Percentiles rank a stretch among this genome's conserved stretches.
Conservation (phyloP, 306 rosid species). For the Quercus robur region DNA sequence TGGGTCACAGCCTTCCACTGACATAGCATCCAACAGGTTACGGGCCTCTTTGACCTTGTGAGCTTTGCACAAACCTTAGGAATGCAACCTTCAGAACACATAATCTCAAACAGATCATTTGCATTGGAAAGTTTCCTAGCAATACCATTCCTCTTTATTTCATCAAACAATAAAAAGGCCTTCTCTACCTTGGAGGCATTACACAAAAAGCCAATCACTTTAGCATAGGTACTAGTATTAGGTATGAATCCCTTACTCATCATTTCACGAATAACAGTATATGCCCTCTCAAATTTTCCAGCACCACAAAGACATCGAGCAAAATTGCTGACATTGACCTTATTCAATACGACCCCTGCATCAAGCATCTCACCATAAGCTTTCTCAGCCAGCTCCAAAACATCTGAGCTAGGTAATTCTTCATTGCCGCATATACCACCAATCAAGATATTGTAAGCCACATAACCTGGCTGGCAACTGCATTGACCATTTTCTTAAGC, state of each 20-base stretch:
- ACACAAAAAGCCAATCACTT: slow-evolving; percentile 78
- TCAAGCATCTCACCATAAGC: slow-evolving; percentile 74
- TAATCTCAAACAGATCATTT: slow-evolving; percentile 69
- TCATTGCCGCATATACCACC: slow-evolving; percentile 57
- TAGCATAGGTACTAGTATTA: slow-evolving; percentile 71
- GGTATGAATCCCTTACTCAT: slow-evolving; percentile 79
- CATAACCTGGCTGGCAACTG: slow-evolving; percentile 67
- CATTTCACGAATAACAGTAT: slow-evolving; percentile 67
- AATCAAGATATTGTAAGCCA: slow-evolving; percentile 68
- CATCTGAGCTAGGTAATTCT: slow-evolving; percentile 47
- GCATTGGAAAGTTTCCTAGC: slow-evolving; percentile 63
- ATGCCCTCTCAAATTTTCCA: slow-evolving; percentile 71
- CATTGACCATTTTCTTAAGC: slow-evolving; percentile 65
- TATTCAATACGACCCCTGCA: slow-evolving; percentile 62
- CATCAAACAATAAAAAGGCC: slow-evolving; percentile 64
- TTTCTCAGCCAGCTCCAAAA: slow-evolving; percentile 69
- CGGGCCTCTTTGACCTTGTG: slow-evolving; percentile 64
- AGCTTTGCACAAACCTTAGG: slow-evolving; percentile 93
- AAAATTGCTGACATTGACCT: slow-evolving; percentile 72
- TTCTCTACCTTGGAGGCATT: slow-evolving; percentile 70
- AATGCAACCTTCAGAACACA: slow-evolving; percentile 63
- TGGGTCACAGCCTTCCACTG: slow-evolving; percentile 61
- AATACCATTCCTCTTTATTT: slow-evolving; percentile 66
- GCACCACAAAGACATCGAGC: slow-evolving; percentile 69
- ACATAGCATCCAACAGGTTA: slow-evolving; percentile 65